Conservation (phyloP, 2,329 filamentous ascomycete species). For the Phaeosphaeriaceae sp. region DNA sequence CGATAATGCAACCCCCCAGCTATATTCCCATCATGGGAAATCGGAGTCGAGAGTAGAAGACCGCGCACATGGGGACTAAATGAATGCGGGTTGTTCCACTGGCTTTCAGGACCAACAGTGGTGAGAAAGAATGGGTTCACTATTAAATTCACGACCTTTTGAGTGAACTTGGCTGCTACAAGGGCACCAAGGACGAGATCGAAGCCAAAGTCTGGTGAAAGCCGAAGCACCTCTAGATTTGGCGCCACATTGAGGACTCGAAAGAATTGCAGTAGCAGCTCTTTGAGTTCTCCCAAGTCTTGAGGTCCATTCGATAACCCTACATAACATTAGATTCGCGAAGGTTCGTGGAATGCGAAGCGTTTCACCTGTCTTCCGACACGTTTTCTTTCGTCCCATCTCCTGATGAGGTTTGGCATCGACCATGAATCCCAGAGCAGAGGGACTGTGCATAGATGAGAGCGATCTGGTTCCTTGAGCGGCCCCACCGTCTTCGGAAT, state of each 20-base stretch:
- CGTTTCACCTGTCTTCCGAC: too few species aligned
- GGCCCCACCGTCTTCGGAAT: background rate
- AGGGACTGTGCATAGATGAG: too few species aligned
- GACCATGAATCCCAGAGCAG: too few species aligned
- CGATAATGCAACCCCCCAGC: background rate
- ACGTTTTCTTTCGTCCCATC: too few species aligned
- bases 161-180: background rate
- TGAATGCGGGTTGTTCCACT: background rate
- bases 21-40: background rate
- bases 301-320: background rate
- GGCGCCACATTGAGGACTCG: background rate
- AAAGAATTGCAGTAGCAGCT: constrained; percentile 3
- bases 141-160: background rate
- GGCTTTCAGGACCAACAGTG: background rate
- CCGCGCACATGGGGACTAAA: background rate
- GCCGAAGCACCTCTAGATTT: background rate
- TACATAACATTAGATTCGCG: background rate
- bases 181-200: background rate
- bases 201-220: background rate
- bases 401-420: too few species aligned
- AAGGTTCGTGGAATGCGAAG: too few species aligned
- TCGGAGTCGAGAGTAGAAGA: background rate
- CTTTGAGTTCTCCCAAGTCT: background rate
- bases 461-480: background rate
- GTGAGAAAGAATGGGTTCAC: background rate